These are phyloP conservation scores for Dioscorea zingiberensis DNA, from an alignment of 106 monocot genomes.

Conservation along the genomic window DNA sequence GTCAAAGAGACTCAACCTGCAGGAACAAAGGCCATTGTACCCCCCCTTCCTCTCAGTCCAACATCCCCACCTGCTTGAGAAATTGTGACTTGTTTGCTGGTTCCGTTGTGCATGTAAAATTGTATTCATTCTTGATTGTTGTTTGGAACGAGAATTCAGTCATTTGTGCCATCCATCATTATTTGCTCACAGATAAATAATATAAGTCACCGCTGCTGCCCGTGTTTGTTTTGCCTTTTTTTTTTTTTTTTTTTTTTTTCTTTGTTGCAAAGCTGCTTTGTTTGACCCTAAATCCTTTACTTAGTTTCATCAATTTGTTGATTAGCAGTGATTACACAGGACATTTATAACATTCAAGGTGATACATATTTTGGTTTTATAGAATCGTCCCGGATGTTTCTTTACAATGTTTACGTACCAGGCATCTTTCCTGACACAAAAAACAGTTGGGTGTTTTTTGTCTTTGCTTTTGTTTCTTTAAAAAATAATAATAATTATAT, in stretches of 20 bases:
- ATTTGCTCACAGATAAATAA: background rate
- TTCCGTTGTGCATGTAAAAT: slow-evolving; percentile 5
- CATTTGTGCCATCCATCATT: slow-evolving; percentile 10
- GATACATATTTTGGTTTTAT: background rate
- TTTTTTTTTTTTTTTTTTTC: background rate
- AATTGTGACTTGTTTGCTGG: slow-evolving; percentile 2
- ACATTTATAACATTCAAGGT: background rate
- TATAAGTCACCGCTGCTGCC: background rate
- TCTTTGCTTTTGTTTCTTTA: too few relatives aligned
- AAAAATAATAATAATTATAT: too few relatives aligned
- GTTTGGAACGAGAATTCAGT: slow-evolving; percentile 3
- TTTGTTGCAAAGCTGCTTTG: background rate
- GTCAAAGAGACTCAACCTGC: background rate
- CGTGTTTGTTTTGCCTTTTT: too few relatives aligned
- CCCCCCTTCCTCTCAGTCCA: background rate
- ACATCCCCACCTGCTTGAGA: background rate
- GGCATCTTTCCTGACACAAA: too few relatives aligned
- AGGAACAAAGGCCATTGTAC: background rate
- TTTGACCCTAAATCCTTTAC: too few relatives aligned
- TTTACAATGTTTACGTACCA: too few relatives aligned
- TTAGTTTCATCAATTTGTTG: too few relatives aligned
- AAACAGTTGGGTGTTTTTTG: too few relatives aligned
- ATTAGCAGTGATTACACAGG: too few relatives aligned
- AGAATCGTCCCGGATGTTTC: too few relatives aligned
- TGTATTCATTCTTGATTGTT: slow-evolving; percentile 9